Evolutionary conservation across 306 rosid genomes (phyloP).

Genomic region (Mimosa pudica): DNA sequence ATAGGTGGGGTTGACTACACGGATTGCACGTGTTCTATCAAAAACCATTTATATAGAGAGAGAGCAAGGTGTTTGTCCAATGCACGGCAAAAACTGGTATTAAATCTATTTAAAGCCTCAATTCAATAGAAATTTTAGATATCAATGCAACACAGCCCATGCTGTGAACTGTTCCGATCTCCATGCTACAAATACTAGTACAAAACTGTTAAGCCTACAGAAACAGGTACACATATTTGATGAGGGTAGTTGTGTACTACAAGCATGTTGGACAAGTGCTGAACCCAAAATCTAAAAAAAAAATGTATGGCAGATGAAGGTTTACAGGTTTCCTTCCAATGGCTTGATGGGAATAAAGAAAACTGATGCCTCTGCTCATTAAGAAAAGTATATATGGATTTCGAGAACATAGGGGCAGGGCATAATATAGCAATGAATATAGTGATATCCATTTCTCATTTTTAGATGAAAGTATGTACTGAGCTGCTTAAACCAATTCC

Average conservation of each 20-base stretch:
- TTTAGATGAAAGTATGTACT: background rate
- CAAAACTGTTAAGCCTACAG: constrained; percentile 2
- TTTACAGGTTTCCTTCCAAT: background rate
- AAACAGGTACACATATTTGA: background rate
- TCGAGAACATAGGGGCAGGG: background rate
- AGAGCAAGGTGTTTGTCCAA: background rate
- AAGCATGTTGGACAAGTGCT: background rate
- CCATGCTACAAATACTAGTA: background rate
- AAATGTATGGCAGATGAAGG: background rate
- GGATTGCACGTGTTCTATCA: too few relatives aligned
- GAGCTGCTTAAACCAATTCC: background rate
- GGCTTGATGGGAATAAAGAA: background rate
- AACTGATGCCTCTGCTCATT: background rate
- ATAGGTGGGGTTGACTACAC: too few relatives aligned
- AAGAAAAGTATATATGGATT: background rate
- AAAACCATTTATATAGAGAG: too few relatives aligned
- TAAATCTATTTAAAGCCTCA: background rate
- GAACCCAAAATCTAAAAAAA: background rate
- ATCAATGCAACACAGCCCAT: background rate
- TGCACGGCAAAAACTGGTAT: background rate
- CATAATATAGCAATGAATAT: background rate
- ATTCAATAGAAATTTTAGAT: background rate
- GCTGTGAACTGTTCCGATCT: background rate
- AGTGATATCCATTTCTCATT: background rate
- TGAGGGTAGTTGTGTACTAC: background rate